A percentile compares a stretch with the other conserved stretches of the same genome.
Evolutionary conservation across 2,329 filamentous ascomycete species (phyloP).

Genomic region (Talaromyces piceae): DNA sequence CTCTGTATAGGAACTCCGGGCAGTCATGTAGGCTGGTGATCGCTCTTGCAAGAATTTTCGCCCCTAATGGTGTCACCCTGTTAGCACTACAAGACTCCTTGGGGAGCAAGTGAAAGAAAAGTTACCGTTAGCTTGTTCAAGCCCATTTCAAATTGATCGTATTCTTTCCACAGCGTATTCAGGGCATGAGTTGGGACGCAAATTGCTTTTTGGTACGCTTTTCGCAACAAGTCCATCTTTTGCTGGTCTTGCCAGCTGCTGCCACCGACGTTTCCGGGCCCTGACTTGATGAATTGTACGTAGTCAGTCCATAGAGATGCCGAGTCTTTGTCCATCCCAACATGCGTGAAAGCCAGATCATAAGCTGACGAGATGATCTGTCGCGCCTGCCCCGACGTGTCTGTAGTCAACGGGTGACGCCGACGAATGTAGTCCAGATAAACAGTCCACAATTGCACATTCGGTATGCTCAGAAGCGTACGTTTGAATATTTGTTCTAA

Average conservation of each 20-base stretch:
- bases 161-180: conserved; percentile 89
- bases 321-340: conserved; percentile 86
- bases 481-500: conserved; percentile 78
- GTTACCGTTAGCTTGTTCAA: conserved; percentile 82
- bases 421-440: conserved; percentile 95
- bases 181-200: conserved; percentile 77
- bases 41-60: conserved; percentile 92
- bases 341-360: conserved; percentile 81
- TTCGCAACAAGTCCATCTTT: conserved; percentile 90
- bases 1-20: conserved; percentile 79
- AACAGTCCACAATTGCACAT: conserved; percentile 81
- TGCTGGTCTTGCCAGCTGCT: conserved; percentile 93
- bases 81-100: conserved; percentile 5
- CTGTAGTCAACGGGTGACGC: conserved; percentile 76
- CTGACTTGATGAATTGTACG: conserved; percentile 82
- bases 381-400: conserved; percentile 67
- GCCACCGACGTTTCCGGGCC: conserved; percentile 78
- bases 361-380: conserved; percentile 77
- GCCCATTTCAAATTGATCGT: conserved; percentile 90
- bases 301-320: conserved; percentile 92
- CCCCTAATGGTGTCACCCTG: conserved; percentile 47
- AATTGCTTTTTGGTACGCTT: conserved; percentile 86
- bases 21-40: conserved; percentile 92
- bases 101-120: neutral
- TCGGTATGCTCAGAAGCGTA: conserved; percentile 69